A percentile compares a stretch with the other conserved stretches of the same genome.
These are phyloP conservation scores for Cladosporium cucumerinum DNA, from an alignment of 2,329 filamentous ascomycete genomes.

Conservation along the genomic window DNA sequence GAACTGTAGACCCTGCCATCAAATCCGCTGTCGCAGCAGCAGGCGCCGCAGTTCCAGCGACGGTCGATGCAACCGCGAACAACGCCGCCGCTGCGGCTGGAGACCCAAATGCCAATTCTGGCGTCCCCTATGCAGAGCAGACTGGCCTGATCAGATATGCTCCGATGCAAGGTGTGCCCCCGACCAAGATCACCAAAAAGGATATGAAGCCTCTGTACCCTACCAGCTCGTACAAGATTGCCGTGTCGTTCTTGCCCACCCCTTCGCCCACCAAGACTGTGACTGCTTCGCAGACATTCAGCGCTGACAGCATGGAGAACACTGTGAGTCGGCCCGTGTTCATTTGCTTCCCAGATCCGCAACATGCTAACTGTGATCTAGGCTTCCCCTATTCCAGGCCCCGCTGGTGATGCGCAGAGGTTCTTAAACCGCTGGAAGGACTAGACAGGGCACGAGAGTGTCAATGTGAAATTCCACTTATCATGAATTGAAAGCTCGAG, in stretches of 20 bases:
- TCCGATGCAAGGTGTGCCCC: slow-evolving; percentile 58
- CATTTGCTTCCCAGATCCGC: not conserved
- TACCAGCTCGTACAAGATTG: slow-evolving; percentile 53
- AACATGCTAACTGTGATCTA: slow-evolving; percentile 30
- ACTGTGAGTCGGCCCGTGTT: slow-evolving; percentile 47
- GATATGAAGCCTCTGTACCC: slow-evolving; percentile 51
- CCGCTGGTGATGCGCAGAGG: slow-evolving; percentile 54
- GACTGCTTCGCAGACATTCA: slow-evolving; percentile 51
- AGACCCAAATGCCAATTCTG: slow-evolving; percentile 18
- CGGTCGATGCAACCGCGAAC: slow-evolving; percentile 32
- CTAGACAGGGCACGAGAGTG: slow-evolving; percentile 29
- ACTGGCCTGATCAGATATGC: slow-evolving; percentile 58
- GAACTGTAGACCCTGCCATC: slow-evolving; percentile 50
- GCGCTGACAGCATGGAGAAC: slow-evolving; percentile 53
- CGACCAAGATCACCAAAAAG: slow-evolving; percentile 57
- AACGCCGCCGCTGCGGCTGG: slow-evolving; percentile 31
- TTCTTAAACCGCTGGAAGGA: slow-evolving; percentile 60
- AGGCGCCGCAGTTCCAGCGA: slow-evolving; percentile 38
- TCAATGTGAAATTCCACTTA: not conserved
- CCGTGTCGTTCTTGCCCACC: slow-evolving; percentile 47
- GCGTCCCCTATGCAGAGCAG: slow-evolving; percentile 55
- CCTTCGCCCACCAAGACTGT: slow-evolving; percentile 50
- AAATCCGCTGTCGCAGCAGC: slow-evolving; percentile 35
- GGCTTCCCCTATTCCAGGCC: slow-evolving; percentile 53
- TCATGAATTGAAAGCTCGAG: not conserved